phyloP scores from a whole-genome alignment of 257 asterid genomes.

The Solanum paucissectum region DNA sequence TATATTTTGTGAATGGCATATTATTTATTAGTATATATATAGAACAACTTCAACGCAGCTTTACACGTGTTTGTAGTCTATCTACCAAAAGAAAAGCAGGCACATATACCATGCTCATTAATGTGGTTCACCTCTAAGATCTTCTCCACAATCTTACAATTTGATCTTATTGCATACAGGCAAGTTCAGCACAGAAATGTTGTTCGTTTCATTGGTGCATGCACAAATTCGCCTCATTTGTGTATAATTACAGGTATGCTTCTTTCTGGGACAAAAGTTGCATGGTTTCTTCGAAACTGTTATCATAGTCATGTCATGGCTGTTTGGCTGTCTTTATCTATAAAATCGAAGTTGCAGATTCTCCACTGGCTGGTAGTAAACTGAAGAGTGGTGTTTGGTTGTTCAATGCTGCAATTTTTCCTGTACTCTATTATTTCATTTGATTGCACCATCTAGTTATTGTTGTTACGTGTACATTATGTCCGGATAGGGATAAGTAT shows the following conservation, averaged over 20 bases:
- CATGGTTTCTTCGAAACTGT: neutral
- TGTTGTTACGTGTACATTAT: neutral
- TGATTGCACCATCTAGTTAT: neutral
- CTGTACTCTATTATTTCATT: neutral
- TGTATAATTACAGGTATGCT: constrained; percentile 76
- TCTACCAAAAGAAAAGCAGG: neutral
- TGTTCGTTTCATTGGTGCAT: constrained; percentile 82
- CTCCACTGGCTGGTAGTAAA: neutral
- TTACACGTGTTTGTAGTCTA: neutral
- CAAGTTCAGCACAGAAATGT: constrained; percentile 72
- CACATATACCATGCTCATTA: neutral
- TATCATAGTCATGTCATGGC: neutral
- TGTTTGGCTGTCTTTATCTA: neutral
- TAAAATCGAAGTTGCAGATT: neutral
- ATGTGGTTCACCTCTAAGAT: neutral
- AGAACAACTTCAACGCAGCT: neutral
- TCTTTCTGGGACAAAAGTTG: neutral
- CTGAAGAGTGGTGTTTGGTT: neutral
- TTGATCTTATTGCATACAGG: constrained; percentile 33
- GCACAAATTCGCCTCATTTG: constrained; percentile 64
- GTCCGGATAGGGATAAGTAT: neutral
- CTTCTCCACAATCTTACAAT: neutral
- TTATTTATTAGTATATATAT: neutral
- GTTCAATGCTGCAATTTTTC: neutral
- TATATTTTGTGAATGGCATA: neutral